phyloP scores from a whole-genome alignment of 2,329 filamentous ascomycete species.

The Hypoxylon sp. region DNA sequence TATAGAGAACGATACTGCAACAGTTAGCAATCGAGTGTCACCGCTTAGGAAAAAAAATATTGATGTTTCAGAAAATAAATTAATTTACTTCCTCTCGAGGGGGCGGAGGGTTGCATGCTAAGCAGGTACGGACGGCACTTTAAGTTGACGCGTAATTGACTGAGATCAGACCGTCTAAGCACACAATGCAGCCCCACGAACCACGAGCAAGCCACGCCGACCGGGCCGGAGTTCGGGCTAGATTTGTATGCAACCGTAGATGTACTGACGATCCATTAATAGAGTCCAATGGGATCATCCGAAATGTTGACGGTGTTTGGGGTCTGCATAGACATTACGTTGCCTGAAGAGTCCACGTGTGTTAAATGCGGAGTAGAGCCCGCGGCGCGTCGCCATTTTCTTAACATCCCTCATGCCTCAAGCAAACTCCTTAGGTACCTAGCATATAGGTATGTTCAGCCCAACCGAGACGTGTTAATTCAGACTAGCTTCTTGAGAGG shows the following conservation, averaged over 20 bases:
- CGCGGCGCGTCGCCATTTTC: neutral
- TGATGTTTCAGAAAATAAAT: neutral
- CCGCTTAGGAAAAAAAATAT: too few relatives aligned
- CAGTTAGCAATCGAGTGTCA: neutral
- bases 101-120: constrained; percentile 29
- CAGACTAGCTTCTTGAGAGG: neutral
- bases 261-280: constrained; percentile 15
- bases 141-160: constrained; percentile 30
- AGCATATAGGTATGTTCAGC: neutral
- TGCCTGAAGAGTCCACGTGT: constrained; percentile 20
- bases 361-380: constrained; percentile 21
- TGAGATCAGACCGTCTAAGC: constrained; percentile 10
- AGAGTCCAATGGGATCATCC: constrained; percentile 19
- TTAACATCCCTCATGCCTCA: neutral
- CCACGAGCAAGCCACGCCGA: constrained; percentile 17
- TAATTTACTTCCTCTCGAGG: neutral
- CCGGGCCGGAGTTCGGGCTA: constrained; percentile 16
- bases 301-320: constrained; percentile 10
- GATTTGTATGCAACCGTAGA: constrained; percentile 22
- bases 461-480: neutral
- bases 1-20: neutral
- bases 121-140: constrained; percentile 31
- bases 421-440: constrained; percentile 19
- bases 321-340: constrained; percentile 21
- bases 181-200: constrained; percentile 21